Base-by-base conservation (phyloP, 306 rosid genomes). In the Prosopis cineraria region DNA sequence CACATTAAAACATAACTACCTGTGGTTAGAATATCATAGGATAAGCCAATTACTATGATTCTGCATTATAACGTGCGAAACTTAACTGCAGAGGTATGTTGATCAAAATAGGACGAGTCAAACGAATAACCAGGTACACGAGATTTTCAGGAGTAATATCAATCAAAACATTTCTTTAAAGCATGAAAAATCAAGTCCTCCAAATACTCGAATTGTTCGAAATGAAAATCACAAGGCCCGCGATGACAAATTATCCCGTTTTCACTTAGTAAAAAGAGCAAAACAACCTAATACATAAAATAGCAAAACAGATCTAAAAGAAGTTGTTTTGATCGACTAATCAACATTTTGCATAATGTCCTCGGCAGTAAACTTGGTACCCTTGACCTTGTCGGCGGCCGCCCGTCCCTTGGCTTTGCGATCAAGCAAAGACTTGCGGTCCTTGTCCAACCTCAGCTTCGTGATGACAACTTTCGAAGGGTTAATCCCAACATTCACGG, bases 391-490 rank as follows among this genome's bases (percentile, higher is more conserved):
- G 20, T 94, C 98, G 0, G 98, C 97, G 2, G 97, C 96, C 33
- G 98, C 95, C 20, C 95, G 96, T 1, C 97, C 98, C 88, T 88
- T 92, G 0, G 97, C 98, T 91, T 94, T 94, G 50, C 98, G 97
- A 77, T 92, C 97, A 40, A 94, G 95, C 48, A 94, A 74, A 0
- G 97, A 88, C 73, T 94, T 94, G 1, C 98, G 83, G 19, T 94
- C 98, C 93, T 94, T 94, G 60, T 94, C 98, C 75, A 94, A 79
- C 34, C 93, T 81, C 65, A 94, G 87, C 89, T 94, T 94, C 19
- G 97, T 90, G 70, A 94, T 80, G 10, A 94, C 83, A 5, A 85
- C 91, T 80, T 94, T 94, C 0, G 97, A 92, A 0, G 98, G 95
- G 77, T 92, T 78, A 81, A 94, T 81, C 5, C 98, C 98, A 6